Percentiles rank a stretch among this genome's conserved stretches.
phyloP scores from a whole-genome alignment of 1,139 yeast species.

The Sugiyamaella novakii region DNA sequence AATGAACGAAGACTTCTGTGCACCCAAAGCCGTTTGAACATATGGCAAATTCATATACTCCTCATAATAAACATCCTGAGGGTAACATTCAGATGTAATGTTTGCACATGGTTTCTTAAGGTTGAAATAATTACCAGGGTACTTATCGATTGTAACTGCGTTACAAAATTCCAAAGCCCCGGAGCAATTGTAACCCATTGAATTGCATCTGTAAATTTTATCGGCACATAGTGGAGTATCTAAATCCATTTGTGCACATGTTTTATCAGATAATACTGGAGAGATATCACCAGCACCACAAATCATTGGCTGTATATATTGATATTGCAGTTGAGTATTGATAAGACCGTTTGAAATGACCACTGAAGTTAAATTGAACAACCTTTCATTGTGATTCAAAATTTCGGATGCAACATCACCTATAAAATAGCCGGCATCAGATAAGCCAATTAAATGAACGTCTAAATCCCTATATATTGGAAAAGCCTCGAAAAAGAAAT shows the following conservation, averaged over 20 bases:
- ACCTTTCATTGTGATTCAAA: constrained; percentile 70
- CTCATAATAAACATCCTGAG: constrained; percentile 65
- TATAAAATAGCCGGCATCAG: constrained; percentile 98
- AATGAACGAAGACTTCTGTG: constrained; percentile 58
- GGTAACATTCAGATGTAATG: constrained; percentile 56
- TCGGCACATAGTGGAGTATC: constrained; percentile 77
- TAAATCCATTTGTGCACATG: constrained; percentile 75
- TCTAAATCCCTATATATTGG: constrained; percentile 72
- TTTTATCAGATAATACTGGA: constrained; percentile 73
- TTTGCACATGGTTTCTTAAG: constrained; percentile 55
- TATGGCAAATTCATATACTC: constrained; percentile 66
- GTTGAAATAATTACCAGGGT: constrained; percentile 64
- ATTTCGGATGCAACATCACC: constrained; percentile 92
- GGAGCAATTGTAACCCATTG: constrained; percentile 34
- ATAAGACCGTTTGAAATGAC: constrained; percentile 96
- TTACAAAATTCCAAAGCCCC: constrained; percentile 83
- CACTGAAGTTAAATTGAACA: constrained; percentile 81
- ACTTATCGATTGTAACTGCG: constrained; percentile 89
- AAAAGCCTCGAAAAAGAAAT: constrained; percentile 86
- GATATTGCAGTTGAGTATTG: constrained; percentile 88
- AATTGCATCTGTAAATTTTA: constrained; percentile 82
- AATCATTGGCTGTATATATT: constrained; percentile 94
- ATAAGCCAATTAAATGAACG: constrained; percentile 97
- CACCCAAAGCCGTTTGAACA: constrained; percentile 84
- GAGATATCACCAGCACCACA: constrained; percentile 91